Base-by-base conservation (phyloP, 2,329 filamentous ascomycete genomes). In the Pseudomassariella vexata region DNA sequence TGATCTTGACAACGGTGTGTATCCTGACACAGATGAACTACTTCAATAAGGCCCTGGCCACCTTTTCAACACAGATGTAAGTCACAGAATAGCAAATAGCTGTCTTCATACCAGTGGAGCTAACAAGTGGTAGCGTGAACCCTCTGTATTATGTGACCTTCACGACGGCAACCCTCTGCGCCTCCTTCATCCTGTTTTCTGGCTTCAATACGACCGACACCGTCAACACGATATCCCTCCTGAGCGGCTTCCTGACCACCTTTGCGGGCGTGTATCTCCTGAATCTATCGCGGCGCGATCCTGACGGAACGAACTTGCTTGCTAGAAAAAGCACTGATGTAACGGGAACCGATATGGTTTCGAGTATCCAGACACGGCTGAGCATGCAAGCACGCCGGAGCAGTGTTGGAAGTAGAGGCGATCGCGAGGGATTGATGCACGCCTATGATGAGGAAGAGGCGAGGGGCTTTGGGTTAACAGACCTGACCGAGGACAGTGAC, bases 11-110 rank as follows among this genome's bases (percentile, higher is more conserved):
- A 0, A 71, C 73, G 3, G 86, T 95, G 43, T 98, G 92, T 67
- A 96, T 98, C 54, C 60, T 98, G 46, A 95, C 89, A 7, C 92
- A 98, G 69, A 96, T 98, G 92, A 98, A 98, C 62, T 98, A 98
- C 62, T 95, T 98, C 64, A 98, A 98, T 71, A 98, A 98, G 63
- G 92, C 92, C 6, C 67, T 98, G 38, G 94, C 87, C 59, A 88
- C 94, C 52, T 98, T 96, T 63, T 90, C 86, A 19, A 95, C 92
- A 19, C 95, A 94, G 49, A 94, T 98, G 89, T 95, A 73, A 57
- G 85, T 68, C 30, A 18, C 22, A 11, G n/a, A n/a, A n/a, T n/a
- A n/a, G n/a, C n/a, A n/a, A n/a, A n/a, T n/a, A n/a, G n/a, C n/a
- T n/a, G n/a, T n/a, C n/a, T n/a, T n/a, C n/a, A n/a, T n/a, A n/a